Evolutionary conservation across 1,139 yeast genomes (phyloP), one percentile per base, ranked within the genome.

Genomic region (Saccharomyces hybrid): DNA sequence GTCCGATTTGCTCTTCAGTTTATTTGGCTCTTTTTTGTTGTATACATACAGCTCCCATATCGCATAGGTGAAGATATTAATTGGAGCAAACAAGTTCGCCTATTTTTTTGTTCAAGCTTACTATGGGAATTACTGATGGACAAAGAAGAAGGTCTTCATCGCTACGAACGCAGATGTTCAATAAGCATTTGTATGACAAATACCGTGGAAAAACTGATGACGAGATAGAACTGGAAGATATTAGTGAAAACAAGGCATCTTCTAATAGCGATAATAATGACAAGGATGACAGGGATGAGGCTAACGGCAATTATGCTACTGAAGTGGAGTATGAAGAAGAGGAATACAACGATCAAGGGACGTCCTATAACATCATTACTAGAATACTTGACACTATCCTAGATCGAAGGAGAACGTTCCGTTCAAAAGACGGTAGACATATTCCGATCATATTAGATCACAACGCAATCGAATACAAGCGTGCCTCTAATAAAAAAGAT

Each of bases 81-180:
- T 20, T 38, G 25, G 11, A 16, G 25, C 6, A 9, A 3, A 38
- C 6, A 38, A 38, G 23, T 3, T 20, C 23, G 23, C 23, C 4
- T 20, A 20, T 20, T 20, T 20, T 20, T 20, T 20, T 20, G 23
- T 20, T 20, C 4, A 20, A 20, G 23, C 23, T 16, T 9, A 41
- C 26, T 5, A 50, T 51, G 53, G 50, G 16, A 23, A 46, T 38
- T 4, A n/a, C 53, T 14, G 58, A 59, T 20, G 47, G 48, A 49
- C 70, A 79, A 50, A 75, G 93, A 59, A 82, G 80, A 59, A 74
- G 96, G 65, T 91, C 95, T 0, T 81, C 84, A 57, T 85, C 93
- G 2, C 72, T 88, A 54, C 76, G 95, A 61, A 79, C 90, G 0
- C 95, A 86, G 70, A 75, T 87, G 59, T 81, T 87, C 71, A 83